Evolutionary conservation across 495 filamentous ascomycete species (phyloP), one percentile per base, ranked within the genome.

Genomic region (Hypoxylon perforatum): DNA sequence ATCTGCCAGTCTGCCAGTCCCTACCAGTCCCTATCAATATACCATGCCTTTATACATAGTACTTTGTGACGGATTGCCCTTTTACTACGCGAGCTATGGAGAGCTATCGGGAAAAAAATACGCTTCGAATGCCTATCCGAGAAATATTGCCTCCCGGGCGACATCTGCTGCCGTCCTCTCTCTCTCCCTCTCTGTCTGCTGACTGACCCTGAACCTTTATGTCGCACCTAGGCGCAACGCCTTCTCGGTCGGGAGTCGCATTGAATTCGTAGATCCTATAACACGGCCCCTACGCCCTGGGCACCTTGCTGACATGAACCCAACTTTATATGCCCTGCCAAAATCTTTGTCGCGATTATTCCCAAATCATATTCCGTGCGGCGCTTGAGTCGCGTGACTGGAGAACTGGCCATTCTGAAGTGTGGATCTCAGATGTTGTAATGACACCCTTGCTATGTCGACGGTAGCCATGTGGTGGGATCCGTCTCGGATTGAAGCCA

Each of bases 381-480:
- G 60, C 55, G 54, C 22, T 41, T 9, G 36, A 57, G 35, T 61
- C 56, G 55, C 51, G 60, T 57, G 45, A 65, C 57, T 49, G 36
- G 30, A 36, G 42, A n/a, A n/a, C 52, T 62, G 54, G 46, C 56
- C 67, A n/a, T 56, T 59, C 52, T 64, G 47, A 57, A 54, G 67
- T 70, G 67, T 70, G 67, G 67, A 66, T 51, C 38, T 38, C 35
- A 23, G 59, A 62, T 57, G 61, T 55, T 65, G 63, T 68, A 70
- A 73, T 73, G 64, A 61, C 54, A 71, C 67, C 64, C 62, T 61
- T 71, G 48, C 50, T 64, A 57, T 54, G 53, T 61, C 56, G 52
- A 67, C 61, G 64, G 62, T 72, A 65, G 63, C 57, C 57, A 84
- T 88, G 76, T 95, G 92, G 91, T 96, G 92, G 92, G 88, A 92